phyloP scores from a whole-genome alignment of 805 yeast genomes.

The Wickerhamiella spandovensis region DNA sequence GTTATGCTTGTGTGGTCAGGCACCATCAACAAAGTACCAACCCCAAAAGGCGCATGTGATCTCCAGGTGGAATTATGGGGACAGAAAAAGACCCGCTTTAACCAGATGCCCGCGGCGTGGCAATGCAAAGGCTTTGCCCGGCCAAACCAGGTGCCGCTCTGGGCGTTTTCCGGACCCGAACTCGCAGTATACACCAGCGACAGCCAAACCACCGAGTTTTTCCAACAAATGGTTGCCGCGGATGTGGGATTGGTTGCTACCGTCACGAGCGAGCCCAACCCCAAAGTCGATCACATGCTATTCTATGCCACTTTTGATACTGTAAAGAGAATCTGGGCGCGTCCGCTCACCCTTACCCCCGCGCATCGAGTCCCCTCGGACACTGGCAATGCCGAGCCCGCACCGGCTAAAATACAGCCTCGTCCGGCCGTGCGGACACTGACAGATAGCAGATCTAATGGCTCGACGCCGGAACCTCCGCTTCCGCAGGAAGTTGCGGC shows the following conservation, averaged over 20 bases:
- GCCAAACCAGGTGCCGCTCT: slow-evolving; percentile 9
- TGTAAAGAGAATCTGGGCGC: slow-evolving; percentile 7
- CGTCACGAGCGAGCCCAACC: slow-evolving; percentile 1
- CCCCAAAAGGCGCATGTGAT: not conserved
- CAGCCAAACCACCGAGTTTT: slow-evolving; percentile 5
- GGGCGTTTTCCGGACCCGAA: slow-evolving; percentile 13
- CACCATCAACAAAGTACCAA: not conserved
- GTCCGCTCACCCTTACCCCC: slow-evolving; percentile 6
- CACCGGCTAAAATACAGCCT: not conserved
- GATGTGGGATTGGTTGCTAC: slow-evolving; percentile 1
- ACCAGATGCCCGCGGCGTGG: not conserved
- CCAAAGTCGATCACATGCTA: slow-evolving; percentile 9
- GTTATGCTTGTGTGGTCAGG: not conserved
- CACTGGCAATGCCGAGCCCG: no score
- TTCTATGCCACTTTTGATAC: slow-evolving; percentile 9
- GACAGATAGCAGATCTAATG: not conserved
- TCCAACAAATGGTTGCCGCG: slow-evolving; percentile 11
- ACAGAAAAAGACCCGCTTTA: not conserved
- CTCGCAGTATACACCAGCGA: slow-evolving; percentile 10
- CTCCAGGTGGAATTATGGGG: not conserved
- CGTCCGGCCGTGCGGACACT: not conserved
- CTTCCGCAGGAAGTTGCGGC: not conserved
- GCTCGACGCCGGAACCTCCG: not conserved
- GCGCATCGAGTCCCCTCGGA: not conserved
- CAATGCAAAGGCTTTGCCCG: slow-evolving; percentile 2